Conservation (phyloP, 805 yeast genomes). For the Yueomyces sinensis region DNA sequence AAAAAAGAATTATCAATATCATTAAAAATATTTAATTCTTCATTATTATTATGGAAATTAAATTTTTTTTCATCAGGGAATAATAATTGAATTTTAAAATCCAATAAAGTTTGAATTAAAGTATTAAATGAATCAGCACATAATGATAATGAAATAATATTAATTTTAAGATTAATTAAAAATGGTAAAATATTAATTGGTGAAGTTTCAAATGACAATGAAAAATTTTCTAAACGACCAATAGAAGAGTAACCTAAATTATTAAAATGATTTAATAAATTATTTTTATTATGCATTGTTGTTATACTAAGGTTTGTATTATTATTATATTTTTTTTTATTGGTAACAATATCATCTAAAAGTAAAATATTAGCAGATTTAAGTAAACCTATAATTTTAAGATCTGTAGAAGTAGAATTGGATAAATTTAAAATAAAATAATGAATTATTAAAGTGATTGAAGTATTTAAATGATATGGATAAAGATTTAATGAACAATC, state of each 20-base stretch:
- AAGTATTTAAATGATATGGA: too few relatives aligned
- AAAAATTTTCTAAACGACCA: conserved; percentile 10
- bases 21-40: conserved; percentile 20
- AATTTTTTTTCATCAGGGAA: conserved; percentile 50
- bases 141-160: conserved; percentile 27
- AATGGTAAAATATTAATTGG: background rate
- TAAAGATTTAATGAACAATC: too few relatives aligned
- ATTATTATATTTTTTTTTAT: conserved; percentile 12
- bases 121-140: conserved; percentile 84
- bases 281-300: too few relatives aligned
- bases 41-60: too few relatives aligned
- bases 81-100: conserved; percentile 54
- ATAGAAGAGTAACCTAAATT: conserved; percentile 17
- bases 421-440: conserved; percentile 35
- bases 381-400: conserved; percentile 31
- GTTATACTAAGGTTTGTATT: too few relatives aligned
- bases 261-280: conserved; percentile 10
- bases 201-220: too few relatives aligned
- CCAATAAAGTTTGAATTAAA: conserved; percentile 51
- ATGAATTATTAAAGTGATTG: conserved; percentile 40
- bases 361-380: conserved; percentile 39
- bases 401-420: conserved; percentile 23
- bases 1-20: conserved; percentile 25
- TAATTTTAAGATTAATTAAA: background rate
- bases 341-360: conserved; percentile 43